Evolutionary conservation across 768 basidiomycete genomes (phyloP), one percentile per base, ranked within the genome.

Genomic region (Cytidiella melzeri): DNA sequence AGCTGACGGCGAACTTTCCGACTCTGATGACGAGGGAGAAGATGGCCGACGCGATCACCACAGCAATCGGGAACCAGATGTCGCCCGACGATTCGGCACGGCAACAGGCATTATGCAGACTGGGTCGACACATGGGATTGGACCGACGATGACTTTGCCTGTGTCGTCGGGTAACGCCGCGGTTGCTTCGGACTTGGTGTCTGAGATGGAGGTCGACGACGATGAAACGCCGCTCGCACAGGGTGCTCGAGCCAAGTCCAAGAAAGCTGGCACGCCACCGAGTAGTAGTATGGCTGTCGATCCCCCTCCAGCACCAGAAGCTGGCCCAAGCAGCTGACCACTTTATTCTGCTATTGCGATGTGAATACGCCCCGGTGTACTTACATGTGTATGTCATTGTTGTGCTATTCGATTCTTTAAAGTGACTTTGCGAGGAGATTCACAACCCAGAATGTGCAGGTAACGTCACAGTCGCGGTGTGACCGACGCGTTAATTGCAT

Each of bases 1-100:
- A 63, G 80, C 77, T 4, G 92, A 95, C 36, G 87, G 86, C 19
- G 91, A 94, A 60, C 75, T 96, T 11, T 96, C 92, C 5, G 96
- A 99, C 65, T 98, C 96, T 1, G 96, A 99, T 55, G 96, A 99
- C 63, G 96, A 99, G 68, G 94, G 92, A 15, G 87, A 87, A 57
- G 93, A 90, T 40, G 89, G 84, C 1, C 77, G 93, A 47, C 74
- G 84, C 50, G 76, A 92, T 57, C 82, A 83, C 50, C 69, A 76
- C 7, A 70, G 70, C 30, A 80, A 86, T 63, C 73, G 74, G 23
- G 75, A 81, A 27, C 70, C 69, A 20, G 79, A 78, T 43, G 64
- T 62, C 34, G 63, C 61, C 42, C 67, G 69, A 36, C 80, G 62
- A 42, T 86, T 84, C 53, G 81, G 82, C 25, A 76, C 83, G 54